Conservation (phyloP, 768 basidiomycete genomes). For the Russula ochroleuca region DNA sequence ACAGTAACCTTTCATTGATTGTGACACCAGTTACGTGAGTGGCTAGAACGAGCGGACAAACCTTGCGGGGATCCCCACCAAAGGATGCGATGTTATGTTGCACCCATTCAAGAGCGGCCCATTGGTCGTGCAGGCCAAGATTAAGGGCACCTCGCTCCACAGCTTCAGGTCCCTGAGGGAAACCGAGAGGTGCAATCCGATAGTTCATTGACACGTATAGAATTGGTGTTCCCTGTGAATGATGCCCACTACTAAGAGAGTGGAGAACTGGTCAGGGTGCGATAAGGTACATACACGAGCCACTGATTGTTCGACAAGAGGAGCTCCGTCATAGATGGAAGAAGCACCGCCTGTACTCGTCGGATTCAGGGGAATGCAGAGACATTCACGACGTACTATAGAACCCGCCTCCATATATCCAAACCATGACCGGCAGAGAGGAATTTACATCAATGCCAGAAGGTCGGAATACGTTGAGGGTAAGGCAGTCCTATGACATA, state of each 20-base stretch:
- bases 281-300: constrained; percentile 15
- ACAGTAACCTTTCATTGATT: constrained; percentile 34
- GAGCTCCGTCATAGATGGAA: constrained; percentile 4
- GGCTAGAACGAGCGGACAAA: neutral
- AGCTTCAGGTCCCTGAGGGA: too few relatives aligned
- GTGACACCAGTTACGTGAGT: neutral
- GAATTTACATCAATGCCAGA: constrained; percentile 30
- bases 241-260: neutral
- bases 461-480: constrained; percentile 46
- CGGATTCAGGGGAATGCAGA: neutral
- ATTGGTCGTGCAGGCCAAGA: too few relatives aligned
- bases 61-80: neutral
- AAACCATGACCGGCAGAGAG: constrained; percentile 42
- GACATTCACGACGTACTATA: neutral
- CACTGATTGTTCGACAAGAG: constrained; percentile 19
- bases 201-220: too few relatives aligned
- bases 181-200: too few relatives aligned
- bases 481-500: constrained; percentile 47
- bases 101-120: too few relatives aligned
- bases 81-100: too few relatives aligned
- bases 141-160: too few relatives aligned
- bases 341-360: constrained; percentile 13
- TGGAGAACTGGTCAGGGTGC: too few relatives aligned
- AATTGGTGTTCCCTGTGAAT: constrained; percentile 6
- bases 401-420: constrained; percentile 45